Evolutionary conservation across 2,329 filamentous ascomycete genomes (phyloP).

Genomic region (Akanthomyces uredinophilus): DNA sequence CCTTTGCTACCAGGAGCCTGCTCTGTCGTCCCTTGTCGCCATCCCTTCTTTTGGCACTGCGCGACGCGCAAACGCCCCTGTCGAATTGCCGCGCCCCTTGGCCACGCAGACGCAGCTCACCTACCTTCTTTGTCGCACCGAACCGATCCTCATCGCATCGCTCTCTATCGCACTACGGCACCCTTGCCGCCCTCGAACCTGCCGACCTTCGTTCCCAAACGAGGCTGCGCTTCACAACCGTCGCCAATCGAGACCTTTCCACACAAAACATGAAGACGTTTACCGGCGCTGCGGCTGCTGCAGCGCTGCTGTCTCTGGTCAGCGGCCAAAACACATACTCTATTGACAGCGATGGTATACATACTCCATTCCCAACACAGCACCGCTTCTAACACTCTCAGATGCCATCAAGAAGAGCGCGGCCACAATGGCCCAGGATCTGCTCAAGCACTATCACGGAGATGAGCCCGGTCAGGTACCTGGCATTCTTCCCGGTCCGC

Average conservation of each 20-base stretch:
- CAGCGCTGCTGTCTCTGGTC: slow-evolving; percentile 21
- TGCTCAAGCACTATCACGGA: slow-evolving; percentile 43
- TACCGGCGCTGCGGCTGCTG: slow-evolving; percentile 17
- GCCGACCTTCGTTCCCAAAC: background rate
- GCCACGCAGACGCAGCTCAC: background rate
- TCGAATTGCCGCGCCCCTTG: background rate
- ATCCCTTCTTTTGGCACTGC: background rate
- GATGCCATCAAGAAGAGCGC: slow-evolving; percentile 36
- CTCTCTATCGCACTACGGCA: background rate
- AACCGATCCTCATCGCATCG: background rate
- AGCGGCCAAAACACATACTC: slow-evolving; percentile 7
- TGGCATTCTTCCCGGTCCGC: slow-evolving; percentile 45
- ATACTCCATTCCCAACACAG: background rate
- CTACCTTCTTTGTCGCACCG: background rate
- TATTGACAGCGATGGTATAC: slow-evolving; percentile 17
- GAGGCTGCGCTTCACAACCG: background rate
- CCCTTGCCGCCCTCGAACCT: background rate
- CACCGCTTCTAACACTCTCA: slow-evolving; percentile 16
- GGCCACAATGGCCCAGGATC: slow-evolving; percentile 36
- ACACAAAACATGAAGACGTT: slow-evolving; percentile 21
- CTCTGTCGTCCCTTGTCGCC: background rate
- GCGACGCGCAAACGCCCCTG: background rate
- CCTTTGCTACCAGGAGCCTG: background rate
- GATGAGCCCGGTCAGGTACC: slow-evolving; percentile 39
- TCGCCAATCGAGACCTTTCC: background rate